A percentile compares a stretch with the other conserved stretches of the same genome.
Evolutionary conservation across 306 rosid species (phyloP).

Genomic region (Hippophae gyantsensis): DNA sequence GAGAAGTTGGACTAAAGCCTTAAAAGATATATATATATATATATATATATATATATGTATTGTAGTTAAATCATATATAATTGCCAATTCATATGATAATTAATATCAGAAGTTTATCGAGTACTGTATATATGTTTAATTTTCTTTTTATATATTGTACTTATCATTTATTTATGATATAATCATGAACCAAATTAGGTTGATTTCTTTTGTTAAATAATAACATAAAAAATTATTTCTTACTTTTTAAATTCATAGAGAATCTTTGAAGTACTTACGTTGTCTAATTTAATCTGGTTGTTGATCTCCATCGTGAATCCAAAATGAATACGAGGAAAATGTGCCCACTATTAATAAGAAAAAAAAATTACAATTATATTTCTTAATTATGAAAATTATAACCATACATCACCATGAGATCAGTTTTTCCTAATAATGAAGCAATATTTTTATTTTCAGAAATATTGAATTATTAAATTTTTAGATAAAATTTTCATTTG

Average conservation of each 20-base stretch:
- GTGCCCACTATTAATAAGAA: constrained; percentile 66
- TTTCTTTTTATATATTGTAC: no score
- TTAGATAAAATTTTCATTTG: not conserved
- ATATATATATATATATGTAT: no score
- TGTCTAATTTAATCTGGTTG: constrained; percentile 74
- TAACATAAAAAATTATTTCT: not conserved
- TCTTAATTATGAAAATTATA: not conserved
- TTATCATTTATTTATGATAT: no score
- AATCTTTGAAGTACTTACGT: constrained; percentile 33
- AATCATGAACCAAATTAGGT: not conserved
- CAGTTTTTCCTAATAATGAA: no score
- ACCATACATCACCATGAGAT: not conserved
- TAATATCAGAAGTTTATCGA: no score
- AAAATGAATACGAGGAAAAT: constrained; percentile 94
- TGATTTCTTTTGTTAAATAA: not conserved
- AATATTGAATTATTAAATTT: not conserved
- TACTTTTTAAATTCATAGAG: not conserved
- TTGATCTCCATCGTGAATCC: constrained; percentile 86
- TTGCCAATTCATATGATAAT: no score
- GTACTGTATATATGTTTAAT: no score
- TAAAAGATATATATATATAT: no score
- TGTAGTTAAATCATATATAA: no score
- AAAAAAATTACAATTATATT: not conserved
- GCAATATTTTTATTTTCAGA: no score
- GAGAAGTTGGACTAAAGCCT: no score